A percentile compares a stretch with the other conserved stretches of the same genome.
These are phyloP conservation scores for Rutstroemia sp. DNA, from an alignment of 2,329 filamentous ascomycete species.

Conservation along the genomic window DNA sequence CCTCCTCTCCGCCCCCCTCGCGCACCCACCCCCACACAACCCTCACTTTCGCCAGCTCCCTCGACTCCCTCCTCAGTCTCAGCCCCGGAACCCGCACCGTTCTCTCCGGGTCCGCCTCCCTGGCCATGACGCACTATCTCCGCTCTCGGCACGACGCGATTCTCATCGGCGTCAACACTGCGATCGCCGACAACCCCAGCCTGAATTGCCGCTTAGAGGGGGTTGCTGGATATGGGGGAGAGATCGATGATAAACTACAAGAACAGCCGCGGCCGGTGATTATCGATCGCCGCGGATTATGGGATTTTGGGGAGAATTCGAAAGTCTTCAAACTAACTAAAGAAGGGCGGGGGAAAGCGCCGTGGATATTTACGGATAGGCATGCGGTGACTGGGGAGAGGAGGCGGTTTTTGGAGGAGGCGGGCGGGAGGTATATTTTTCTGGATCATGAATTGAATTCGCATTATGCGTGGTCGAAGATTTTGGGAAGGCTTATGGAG, in stretches of 20 bases:
- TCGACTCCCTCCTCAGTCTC: slow-evolving; percentile 57
- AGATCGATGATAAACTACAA: slow-evolving; percentile 34
- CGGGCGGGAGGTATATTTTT: slow-evolving; percentile 13
- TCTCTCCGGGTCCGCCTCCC: slow-evolving; percentile 75
- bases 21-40: slow-evolving; percentile 49
- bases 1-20: not conserved
- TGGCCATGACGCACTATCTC: slow-evolving; percentile 89
- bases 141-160: slow-evolving; percentile 79
- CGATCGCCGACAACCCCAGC: slow-evolving; percentile 75
- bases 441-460: not conserved
- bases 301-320: slow-evolving; percentile 20
- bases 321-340: slow-evolving; percentile 61
- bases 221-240: slow-evolving; percentile 33
- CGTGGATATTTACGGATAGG: slow-evolving; percentile 55
- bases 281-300: slow-evolving; percentile 29
- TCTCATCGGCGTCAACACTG: slow-evolving; percentile 76
- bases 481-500: not conserved
- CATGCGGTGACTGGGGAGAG: not conserved
- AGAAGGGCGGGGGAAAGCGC: slow-evolving; percentile 61
- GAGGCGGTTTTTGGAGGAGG: not conserved
- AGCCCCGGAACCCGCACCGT: slow-evolving; percentile 66
- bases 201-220: slow-evolving; percentile 68
- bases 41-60: slow-evolving; percentile 83
- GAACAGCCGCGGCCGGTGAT: slow-evolving; percentile 20
- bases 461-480: not conserved